Percentiles rank a stretch among this genome's conserved stretches.
Evolutionary conservation across 805 yeast species (phyloP).

Genomic region (Debaryomyces maramus): DNA sequence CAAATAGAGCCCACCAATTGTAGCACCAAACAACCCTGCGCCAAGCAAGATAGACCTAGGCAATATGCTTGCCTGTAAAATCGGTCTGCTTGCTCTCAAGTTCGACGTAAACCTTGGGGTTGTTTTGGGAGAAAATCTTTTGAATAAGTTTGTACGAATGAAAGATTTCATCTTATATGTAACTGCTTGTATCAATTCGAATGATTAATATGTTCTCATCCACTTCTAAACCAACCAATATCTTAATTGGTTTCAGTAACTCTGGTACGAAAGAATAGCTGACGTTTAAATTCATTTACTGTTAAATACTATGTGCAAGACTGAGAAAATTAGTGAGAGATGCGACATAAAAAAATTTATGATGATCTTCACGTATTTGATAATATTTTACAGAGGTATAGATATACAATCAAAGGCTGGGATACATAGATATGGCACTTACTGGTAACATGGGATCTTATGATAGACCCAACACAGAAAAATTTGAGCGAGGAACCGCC

Average conservation of each 20-base stretch:
- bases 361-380: slow-evolving; percentile 38
- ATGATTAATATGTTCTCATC: background rate
- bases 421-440: slow-evolving; percentile 14
- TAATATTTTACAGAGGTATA: too few species aligned
- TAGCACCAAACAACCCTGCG: slow-evolving; percentile 24
- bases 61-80: slow-evolving; percentile 16
- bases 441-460: slow-evolving; percentile 21
- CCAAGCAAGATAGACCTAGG: slow-evolving; percentile 13
- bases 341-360: slow-evolving; percentile 30
- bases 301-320: too few species aligned
- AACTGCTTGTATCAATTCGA: background rate
- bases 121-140: slow-evolving; percentile 1
- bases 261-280: too few species aligned
- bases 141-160: slow-evolving; percentile 1
- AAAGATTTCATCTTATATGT: background rate
- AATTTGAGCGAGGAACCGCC: slow-evolving; percentile 26
- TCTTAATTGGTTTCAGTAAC: background rate
- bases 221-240: background rate
- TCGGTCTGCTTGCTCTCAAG: slow-evolving; percentile 6
- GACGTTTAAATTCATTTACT: too few species aligned
- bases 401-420: background rate
- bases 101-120: background rate
- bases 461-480: slow-evolving; percentile 22
- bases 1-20: slow-evolving; percentile 51
- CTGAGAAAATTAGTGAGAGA: background rate